phyloP scores from a whole-genome alignment of 495 filamentous ascomycete species.

The Penicillium egyptiacum region DNA sequence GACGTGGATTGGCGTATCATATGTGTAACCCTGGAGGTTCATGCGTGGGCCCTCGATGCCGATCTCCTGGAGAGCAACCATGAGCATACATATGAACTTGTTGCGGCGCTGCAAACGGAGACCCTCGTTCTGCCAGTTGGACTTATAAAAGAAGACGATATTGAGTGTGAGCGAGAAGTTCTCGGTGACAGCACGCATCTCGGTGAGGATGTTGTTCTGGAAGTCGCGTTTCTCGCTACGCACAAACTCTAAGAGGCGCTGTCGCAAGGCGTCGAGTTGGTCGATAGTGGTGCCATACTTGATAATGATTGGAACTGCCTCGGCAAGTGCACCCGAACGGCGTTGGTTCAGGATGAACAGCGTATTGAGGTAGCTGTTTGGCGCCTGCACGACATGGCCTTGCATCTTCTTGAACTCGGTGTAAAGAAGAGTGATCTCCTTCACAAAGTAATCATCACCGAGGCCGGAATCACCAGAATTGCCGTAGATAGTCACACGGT shows the following conservation, averaged over 20 bases:
- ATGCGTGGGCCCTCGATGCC: slow-evolving; percentile 85
- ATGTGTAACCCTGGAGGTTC: slow-evolving; percentile 66
- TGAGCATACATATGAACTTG: slow-evolving; percentile 91
- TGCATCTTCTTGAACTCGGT: slow-evolving; percentile 99
- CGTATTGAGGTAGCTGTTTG: slow-evolving; percentile 88
- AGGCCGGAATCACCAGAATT: slow-evolving; percentile 74
- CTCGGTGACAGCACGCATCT: slow-evolving; percentile 67
- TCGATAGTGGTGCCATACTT: slow-evolving; percentile 88
- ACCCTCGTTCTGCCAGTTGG: slow-evolving; percentile 90
- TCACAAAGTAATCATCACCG: slow-evolving; percentile 94
- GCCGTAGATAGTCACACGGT: slow-evolving; percentile 87
- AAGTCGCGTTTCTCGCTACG: slow-evolving; percentile 87
- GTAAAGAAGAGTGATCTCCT: slow-evolving; percentile 90
- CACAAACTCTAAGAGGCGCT: slow-evolving; percentile 83
- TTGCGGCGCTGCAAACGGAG: slow-evolving; percentile 87
- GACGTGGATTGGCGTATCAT: slow-evolving; percentile 60
- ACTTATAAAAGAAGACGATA: slow-evolving; percentile 97
- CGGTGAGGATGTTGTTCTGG: slow-evolving; percentile 85
- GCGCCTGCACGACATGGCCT: slow-evolving; percentile 92
- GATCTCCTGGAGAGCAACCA: slow-evolving; percentile 80
- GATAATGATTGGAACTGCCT: slow-evolving; percentile 79
- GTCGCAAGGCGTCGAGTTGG: slow-evolving; percentile 81
- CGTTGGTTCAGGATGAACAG: slow-evolving; percentile 95
- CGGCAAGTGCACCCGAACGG: slow-evolving; percentile 82
- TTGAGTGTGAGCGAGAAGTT: slow-evolving; percentile 79